Conservation (phyloP, 2,329 filamentous ascomycete genomes). For the Penicillium sp. region DNA sequence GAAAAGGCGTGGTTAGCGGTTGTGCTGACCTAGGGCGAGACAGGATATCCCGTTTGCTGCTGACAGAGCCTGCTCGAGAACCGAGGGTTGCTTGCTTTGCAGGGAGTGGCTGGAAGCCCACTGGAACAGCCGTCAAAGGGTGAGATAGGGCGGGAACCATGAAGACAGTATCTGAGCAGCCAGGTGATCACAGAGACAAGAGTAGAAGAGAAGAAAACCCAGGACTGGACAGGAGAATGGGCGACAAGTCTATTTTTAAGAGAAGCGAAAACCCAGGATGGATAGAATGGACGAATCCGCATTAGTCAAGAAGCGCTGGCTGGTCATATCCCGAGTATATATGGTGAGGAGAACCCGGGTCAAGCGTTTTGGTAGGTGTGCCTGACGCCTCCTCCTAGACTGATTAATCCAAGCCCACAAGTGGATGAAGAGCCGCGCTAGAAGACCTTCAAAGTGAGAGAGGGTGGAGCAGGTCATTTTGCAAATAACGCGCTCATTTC, state of each 20-base stretch:
- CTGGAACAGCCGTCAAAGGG: constrained; percentile 33
- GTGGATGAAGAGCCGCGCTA: constrained; percentile 29
- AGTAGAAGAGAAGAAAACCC: not conserved
- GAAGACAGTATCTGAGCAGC: constrained; percentile 18
- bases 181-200: constrained; percentile 4
- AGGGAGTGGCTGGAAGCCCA: constrained; percentile 34
- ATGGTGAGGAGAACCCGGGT: constrained; percentile 14
- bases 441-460: constrained; percentile 16
- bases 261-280: not conserved
- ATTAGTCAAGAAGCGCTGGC: constrained; percentile 12
- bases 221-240: not conserved
- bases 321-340: constrained; percentile 18
- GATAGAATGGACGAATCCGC: constrained; percentile 5
- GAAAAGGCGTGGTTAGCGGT: constrained; percentile 13
- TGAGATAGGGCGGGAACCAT: constrained; percentile 38
- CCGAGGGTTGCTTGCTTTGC: constrained; percentile 31
- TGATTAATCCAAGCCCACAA: constrained; percentile 19
- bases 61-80: constrained; percentile 33
- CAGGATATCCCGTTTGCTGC: constrained; percentile 35
- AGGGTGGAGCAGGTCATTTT: constrained; percentile 17
- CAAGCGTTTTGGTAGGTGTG: constrained; percentile 17
- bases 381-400: constrained; percentile 24
- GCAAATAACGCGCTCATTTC: constrained; percentile 14
- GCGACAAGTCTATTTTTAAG: not conserved
- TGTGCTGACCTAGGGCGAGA: constrained; percentile 41